phyloP scores from a whole-genome alignment of 768 basidiomycete genomes.

The Psilocybe cubensis region DNA sequence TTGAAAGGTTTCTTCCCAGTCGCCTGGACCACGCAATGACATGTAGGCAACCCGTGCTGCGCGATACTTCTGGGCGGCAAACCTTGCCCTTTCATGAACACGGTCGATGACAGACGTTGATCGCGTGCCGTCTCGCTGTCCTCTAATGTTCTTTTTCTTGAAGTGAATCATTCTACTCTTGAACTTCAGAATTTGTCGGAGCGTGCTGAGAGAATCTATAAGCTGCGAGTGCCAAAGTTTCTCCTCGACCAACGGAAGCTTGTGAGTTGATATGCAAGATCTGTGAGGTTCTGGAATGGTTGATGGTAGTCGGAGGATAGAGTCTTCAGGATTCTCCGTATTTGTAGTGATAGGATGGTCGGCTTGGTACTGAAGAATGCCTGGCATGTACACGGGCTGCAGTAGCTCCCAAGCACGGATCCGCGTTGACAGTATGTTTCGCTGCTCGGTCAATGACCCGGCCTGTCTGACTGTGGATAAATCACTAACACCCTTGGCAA shows the following conservation, averaged over 20 bases:
- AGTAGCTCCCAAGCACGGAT: slow-evolving; percentile 1
- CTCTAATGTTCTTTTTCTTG: slow-evolving; percentile 7
- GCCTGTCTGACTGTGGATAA: slow-evolving; percentile 2
- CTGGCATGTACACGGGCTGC: slow-evolving; percentile 12
- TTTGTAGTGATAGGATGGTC: neutral
- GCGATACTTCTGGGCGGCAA: slow-evolving; percentile 4
- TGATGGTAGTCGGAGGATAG: slow-evolving; percentile 8
- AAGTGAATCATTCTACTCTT: slow-evolving; percentile 12
- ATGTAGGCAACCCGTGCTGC: slow-evolving; percentile 11
- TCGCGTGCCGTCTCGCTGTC: slow-evolving; percentile 7
- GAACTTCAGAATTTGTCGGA: slow-evolving; percentile 9
- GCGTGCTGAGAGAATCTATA: neutral
- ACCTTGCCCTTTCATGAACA: slow-evolving; percentile 8
- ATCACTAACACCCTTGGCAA: neutral
- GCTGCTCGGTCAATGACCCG: neutral
- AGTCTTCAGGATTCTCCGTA: neutral
- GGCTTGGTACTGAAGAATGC: slow-evolving; percentile 10
- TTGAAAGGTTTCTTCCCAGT: slow-evolving; percentile 13
- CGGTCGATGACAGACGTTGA: slow-evolving; percentile 1
- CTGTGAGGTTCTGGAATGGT: neutral
- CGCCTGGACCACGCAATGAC: slow-evolving; percentile 3
- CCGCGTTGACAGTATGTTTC: neutral
- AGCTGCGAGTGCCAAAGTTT: slow-evolving; percentile 7
- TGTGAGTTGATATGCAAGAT: neutral
- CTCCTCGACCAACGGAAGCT: slow-evolving; percentile 8